Base-by-base conservation (phyloP, 2,329 filamentous ascomycete species). In the Penicillium sp. region DNA sequence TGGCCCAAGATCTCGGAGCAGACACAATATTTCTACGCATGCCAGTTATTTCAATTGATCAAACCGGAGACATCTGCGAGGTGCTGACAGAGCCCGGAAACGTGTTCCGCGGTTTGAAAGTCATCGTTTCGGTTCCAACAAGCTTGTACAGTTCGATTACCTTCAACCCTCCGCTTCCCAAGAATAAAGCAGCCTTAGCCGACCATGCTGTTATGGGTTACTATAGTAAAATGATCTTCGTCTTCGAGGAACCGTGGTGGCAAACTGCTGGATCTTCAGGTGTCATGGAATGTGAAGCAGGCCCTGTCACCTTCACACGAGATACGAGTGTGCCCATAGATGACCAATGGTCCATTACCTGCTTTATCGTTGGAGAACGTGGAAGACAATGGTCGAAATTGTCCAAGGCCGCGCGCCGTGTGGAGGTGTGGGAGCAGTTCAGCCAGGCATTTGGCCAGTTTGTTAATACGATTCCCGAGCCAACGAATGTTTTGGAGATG, bases 111-210 rank as follows among this genome's bases (percentile, higher is more conserved):
- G 52, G 55, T 9, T 58, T 57, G 2, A 80, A 78, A 45, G 70
- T 77, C 26, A 77, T 85, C 49, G 59, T 83, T 3, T 81, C 82
- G 1, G 67, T 85, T 6, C 79, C 83, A 0, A 81, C 77, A 6
- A 76, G 82, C 7, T 68, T 83, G 44, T 77, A 80, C 53, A 71
- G 73, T 10, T 72, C 77, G 8, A 76, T 85, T 25, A 69, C 67
- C 3, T 82, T 85, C 65, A 65, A 71, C 0, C 83, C 83, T 1
- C 54, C 66, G 0, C 65, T 78, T 5, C 74, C 76, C 0, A 14
- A 39, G 0, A 50, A 50, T 4, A 74, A 77, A 49, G 48, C 58
- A 21, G 55, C 54, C 0, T 53, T 77, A 16, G 62, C 66, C 1
- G 63, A 69, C 1, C 55, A 59, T 9, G 76, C 72, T 4, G 69